Evolutionary conservation across 106 monocot species (phyloP).

Genomic region (Posidonia australis): DNA sequence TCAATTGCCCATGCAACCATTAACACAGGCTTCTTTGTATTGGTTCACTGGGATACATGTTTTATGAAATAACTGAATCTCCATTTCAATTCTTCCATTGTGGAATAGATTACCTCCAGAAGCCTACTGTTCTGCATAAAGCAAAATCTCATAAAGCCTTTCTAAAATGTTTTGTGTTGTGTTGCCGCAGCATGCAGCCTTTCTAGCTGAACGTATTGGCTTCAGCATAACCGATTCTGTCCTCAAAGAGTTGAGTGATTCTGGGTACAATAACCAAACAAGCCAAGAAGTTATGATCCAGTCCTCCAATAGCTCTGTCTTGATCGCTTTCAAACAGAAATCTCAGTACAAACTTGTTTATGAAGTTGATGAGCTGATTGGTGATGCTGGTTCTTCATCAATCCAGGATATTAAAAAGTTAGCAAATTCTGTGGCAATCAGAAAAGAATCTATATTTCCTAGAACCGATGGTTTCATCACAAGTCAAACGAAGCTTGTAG

Average conservation of each 20-base stretch:
- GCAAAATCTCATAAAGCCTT: neutral
- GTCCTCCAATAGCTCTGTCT: constrained; percentile 53
- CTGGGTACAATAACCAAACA: constrained; percentile 41
- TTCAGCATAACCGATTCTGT: constrained; percentile 33
- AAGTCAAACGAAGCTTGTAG: constrained; percentile 12
- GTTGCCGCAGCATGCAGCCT: constrained; percentile 45
- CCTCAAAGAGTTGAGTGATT: constrained; percentile 24
- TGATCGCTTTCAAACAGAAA: constrained; percentile 37
- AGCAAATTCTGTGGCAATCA: constrained; percentile 49
- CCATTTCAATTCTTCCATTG: too few relatives aligned
- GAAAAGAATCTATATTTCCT: constrained; percentile 45
- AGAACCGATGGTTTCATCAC: constrained; percentile 16
- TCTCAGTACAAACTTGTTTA: constrained; percentile 60
- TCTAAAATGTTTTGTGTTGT: neutral
- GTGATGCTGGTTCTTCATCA: constrained; percentile 30
- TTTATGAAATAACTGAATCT: too few relatives aligned
- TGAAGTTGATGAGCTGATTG: constrained; percentile 39
- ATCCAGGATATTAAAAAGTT: constrained; percentile 45
- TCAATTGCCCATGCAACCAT: too few relatives aligned
- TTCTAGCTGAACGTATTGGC: constrained; percentile 34
- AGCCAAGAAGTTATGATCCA: constrained; percentile 41
- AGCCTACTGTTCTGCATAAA: neutral
- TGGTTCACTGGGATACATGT: too few relatives aligned
- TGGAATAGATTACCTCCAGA: too few relatives aligned
- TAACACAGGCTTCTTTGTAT: too few relatives aligned